These are phyloP conservation scores for Paramecium sexaurelia DNA, from an alignment of 73 alveolate species.

Conservation along the genomic window DNA sequence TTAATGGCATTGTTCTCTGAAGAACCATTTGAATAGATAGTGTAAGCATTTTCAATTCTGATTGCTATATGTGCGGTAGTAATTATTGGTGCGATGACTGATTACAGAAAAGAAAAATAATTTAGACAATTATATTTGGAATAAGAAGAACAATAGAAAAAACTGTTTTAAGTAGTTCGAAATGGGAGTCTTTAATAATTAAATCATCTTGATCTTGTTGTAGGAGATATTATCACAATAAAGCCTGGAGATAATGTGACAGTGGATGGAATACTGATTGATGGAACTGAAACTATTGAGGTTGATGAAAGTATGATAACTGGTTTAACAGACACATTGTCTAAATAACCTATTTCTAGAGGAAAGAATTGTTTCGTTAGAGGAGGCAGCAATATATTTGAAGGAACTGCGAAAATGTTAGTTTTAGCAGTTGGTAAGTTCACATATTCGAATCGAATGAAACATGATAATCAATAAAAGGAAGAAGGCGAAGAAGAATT, in stretches of 20 bases:
- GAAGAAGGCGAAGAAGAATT: slow-evolving; percentile 78
- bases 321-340: slow-evolving; percentile 69
- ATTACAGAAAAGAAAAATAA: slow-evolving; percentile 86
- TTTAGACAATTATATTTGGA: slow-evolving; percentile 75
- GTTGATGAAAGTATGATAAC: slow-evolving; percentile 75
- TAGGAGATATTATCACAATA: slow-evolving; percentile 67
- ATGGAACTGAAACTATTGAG: slow-evolving; percentile 53
- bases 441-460: slow-evolving; percentile 68
- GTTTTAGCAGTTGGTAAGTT: slow-evolving; percentile 73
- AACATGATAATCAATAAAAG: slow-evolving; percentile 70
- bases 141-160: slow-evolving; percentile 73
- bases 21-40: slow-evolving; percentile 81
- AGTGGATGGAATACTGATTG: slow-evolving; percentile 66
- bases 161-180: slow-evolving; percentile 75
- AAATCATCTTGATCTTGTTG: slow-evolving; percentile 68
- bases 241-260: slow-evolving; percentile 72
- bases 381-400: slow-evolving; percentile 87
- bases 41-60: slow-evolving; percentile 92
- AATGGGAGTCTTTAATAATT: slow-evolving; percentile 74
- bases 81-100: slow-evolving; percentile 83
- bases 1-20: slow-evolving; percentile 80
- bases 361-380: slow-evolving; percentile 71
- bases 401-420: slow-evolving; percentile 83
- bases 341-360: slow-evolving; percentile 54
- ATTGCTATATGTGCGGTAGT: slow-evolving; percentile 88